Base-by-base conservation (phyloP, 164 flowering plant species). In the Cinnamomum micranthum region DNA sequence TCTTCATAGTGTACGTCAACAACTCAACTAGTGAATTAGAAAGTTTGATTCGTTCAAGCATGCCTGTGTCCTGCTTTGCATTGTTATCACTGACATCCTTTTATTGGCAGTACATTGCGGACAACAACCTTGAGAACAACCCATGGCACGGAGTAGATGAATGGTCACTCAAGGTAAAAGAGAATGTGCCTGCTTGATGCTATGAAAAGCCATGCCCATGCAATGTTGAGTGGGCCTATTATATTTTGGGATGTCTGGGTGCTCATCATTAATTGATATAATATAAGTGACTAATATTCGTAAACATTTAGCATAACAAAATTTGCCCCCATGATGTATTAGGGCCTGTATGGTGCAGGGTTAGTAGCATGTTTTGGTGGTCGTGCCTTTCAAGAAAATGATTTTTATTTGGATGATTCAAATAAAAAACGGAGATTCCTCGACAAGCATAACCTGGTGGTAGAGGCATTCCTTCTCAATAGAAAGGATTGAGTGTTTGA, bases 141-240 rank as follows among this genome's bases (percentile, higher is more conserved):
- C 99, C 98, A 71, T 92, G 98, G 98, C 90, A 92, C 79, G 95
- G 90, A 77, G 87, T 91, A 51, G 92, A 92, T 55, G 91, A 85
- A 74, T 89, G 94, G 96, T 85, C 89, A 62, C 88, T 91, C 69
- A 91, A 92, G 98, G 99, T 95, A 87, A 75, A 58, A 24, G 9
- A 17, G 5, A 41, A 41, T 41, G n/a, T 28, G n/a, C 41, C 7
- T 23, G 69, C 14, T 6, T 27, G 7, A 4, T 2, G n/a, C 47
- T 41, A 41, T 41, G 10, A 41, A 41, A 41, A 41, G 11, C 47
- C 11, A 41, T 41, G 11, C 10, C 20, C n/a, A 55, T 55, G 60
- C 47, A 41, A 6, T 15, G 15, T 41, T 41, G 60, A 55, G 13
- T 55, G n/a, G 60, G 13, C 20, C 60, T 55, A 15, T 20, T 0